Evolutionary conservation across 345 rosid species (phyloP).

Genomic region (Balakata baccata): DNA sequence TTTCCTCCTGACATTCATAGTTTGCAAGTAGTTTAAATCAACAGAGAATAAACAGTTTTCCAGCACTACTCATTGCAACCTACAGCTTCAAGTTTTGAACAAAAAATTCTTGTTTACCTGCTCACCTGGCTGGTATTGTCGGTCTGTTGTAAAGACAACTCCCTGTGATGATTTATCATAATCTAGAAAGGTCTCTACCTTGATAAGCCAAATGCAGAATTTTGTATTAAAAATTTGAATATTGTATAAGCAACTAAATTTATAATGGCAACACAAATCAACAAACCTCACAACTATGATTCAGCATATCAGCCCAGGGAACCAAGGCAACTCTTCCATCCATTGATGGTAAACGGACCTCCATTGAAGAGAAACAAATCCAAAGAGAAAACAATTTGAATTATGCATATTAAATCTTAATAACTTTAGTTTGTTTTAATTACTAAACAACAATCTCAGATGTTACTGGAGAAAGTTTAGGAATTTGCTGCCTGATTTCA

Average conservation of each 20-base stretch:
- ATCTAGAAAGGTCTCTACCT: constrained; percentile 93
- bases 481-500: neutral
- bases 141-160: constrained; percentile 75
- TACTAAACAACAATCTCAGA: neutral
- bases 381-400: neutral
- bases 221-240: constrained; percentile 13
- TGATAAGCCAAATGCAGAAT: constrained; percentile 23
- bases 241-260: neutral
- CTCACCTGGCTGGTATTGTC: constrained; percentile 91
- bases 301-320: constrained; percentile 99
- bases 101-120: constrained; percentile 56
- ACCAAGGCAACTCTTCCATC: constrained; percentile 88
- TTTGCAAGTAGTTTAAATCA: constrained; percentile 2
- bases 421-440: neutral
- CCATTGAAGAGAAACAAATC: constrained; percentile 15
- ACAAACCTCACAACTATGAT: constrained; percentile 86
- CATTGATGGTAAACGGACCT: constrained; percentile 95
- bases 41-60: neutral
- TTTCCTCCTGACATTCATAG: neutral
- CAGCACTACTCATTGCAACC: neutral
- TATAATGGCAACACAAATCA: constrained; percentile 6
- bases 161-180: constrained; percentile 86
- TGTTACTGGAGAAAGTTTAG: neutral
- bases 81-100: neutral
- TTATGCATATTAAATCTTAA: neutral